Conservation (phyloP, 1,284 basidiomycete species). For the Austroboletus niveus region DNA sequence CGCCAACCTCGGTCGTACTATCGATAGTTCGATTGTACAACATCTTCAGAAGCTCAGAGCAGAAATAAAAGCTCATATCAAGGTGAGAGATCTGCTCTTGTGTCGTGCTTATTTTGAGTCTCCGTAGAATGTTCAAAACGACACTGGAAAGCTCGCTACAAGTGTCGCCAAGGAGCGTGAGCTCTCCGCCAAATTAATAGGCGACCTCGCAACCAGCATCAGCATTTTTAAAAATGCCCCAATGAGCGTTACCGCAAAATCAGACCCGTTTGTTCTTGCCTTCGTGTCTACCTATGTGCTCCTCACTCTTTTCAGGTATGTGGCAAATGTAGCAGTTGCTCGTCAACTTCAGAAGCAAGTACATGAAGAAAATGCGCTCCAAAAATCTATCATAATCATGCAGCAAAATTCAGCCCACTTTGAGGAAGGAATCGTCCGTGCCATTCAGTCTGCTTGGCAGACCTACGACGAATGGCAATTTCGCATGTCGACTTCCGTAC, state of each 20-base stretch:
- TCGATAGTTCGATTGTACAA: constrained; percentile 97
- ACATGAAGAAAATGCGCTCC: constrained; percentile 95
- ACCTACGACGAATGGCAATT: constrained; percentile 98
- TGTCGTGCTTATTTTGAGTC: not conserved
- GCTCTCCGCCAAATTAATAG: constrained; percentile 82
- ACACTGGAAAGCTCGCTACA: constrained; percentile 94
- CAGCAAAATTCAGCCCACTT: constrained; percentile 98
- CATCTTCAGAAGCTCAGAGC: constrained; percentile 92
- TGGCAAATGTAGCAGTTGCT: constrained; percentile 78
- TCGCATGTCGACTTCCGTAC: constrained; percentile 78
- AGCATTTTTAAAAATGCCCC: constrained; percentile 95
- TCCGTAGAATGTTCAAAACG: constrained; percentile 92
- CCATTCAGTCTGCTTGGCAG: constrained; percentile 95
- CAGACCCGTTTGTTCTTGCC: constrained; percentile 72
- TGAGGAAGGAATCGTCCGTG: constrained; percentile 94
- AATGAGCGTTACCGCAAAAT: constrained; percentile 79
- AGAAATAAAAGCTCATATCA: constrained; percentile 98
- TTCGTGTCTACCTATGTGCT: not conserved
- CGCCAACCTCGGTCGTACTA: constrained; percentile 93
- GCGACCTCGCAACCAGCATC: constrained; percentile 86
- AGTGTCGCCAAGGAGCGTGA: constrained; percentile 94
- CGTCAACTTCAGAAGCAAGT: constrained; percentile 93
- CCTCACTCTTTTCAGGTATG: constrained; percentile 40
- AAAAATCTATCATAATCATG: constrained; percentile 99
- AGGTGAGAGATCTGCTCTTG: constrained; percentile 47